Conservation (phyloP, 78 protist genomes). For the slime mould (Dictyostelium discoideum) region DNA sequence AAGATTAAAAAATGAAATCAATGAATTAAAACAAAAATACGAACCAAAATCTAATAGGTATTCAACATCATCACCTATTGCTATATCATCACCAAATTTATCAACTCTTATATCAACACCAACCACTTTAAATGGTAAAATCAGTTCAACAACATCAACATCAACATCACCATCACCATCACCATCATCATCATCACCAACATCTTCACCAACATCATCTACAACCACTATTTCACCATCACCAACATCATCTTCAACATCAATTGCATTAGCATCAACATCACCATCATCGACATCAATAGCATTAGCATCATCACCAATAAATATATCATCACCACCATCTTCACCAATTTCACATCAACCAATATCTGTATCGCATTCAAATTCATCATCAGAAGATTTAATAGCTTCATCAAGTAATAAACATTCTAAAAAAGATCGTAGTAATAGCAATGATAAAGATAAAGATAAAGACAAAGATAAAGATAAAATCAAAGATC, state of each 20-base stretch:
- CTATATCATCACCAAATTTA: background rate
- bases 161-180: background rate
- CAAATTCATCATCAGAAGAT: constrained; percentile 4
- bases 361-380: background rate
- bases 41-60: background rate
- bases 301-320: background rate
- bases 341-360: background rate
- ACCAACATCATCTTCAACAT: background rate
- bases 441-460: background rate
- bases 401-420: background rate
- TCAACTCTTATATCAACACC: background rate
- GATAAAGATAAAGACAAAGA: background rate
- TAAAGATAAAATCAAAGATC: background rate
- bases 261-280: background rate
- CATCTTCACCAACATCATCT: background rate
- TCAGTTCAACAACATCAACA: background rate
- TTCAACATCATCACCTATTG: background rate
- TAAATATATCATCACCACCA: background rate
- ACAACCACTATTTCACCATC: background rate
- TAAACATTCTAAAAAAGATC: background rate
- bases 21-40: constrained; percentile 19
- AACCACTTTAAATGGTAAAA: background rate
- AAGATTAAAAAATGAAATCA: constrained; percentile 1
- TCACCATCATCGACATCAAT: constrained; percentile 1
- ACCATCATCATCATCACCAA: constrained; percentile 10